phyloP scores from a whole-genome alignment of 805 yeast genomes.

The Candida schatavii region DNA sequence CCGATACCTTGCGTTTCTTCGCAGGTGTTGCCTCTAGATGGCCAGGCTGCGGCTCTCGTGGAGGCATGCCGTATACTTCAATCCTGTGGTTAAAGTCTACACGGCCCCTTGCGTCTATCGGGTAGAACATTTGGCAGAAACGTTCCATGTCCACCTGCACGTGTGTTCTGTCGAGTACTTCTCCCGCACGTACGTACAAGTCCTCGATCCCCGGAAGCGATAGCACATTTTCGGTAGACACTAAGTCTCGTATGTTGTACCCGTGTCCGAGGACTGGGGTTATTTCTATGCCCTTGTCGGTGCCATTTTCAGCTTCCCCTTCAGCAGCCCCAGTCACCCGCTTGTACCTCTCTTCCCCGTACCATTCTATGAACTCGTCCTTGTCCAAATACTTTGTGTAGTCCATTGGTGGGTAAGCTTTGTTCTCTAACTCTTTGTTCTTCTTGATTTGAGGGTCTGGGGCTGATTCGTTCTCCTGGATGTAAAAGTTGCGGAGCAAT shows the following conservation, averaged over 20 bases:
- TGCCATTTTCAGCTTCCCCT: neutral
- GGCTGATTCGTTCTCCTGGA: conserved; percentile 80
- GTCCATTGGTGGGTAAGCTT: conserved; percentile 57
- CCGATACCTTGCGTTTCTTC: no score
- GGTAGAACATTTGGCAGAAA: conserved; percentile 25
- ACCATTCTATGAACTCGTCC: conserved; percentile 49
- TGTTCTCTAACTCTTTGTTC: conserved; percentile 55
- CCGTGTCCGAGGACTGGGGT: conserved; percentile 22
- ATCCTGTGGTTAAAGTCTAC: conserved; percentile 16
- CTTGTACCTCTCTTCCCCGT: conserved; percentile 38
- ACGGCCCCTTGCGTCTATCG: conserved; percentile 18
- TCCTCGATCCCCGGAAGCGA: conserved; percentile 12
- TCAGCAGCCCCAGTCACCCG: neutral
- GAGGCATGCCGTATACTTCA: neutral
- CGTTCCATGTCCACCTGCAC: conserved; percentile 16
- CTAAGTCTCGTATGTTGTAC: conserved; percentile 18
- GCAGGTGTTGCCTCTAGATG: no score
- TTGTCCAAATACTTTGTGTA: conserved; percentile 52
- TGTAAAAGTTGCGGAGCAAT: conserved; percentile 76
- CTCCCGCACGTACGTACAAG: conserved; percentile 4
- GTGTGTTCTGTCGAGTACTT: conserved; percentile 3
- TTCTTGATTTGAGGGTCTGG: conserved; percentile 78
- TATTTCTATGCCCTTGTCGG: conserved; percentile 24
- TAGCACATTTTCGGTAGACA: conserved; percentile 9
- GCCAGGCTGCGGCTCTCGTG: no score